A percentile compares a stretch with the other conserved stretches of the same genome.
Conservation (phyloP, 176 grass and related monocot genomes). For the Ananas comosus region DNA sequence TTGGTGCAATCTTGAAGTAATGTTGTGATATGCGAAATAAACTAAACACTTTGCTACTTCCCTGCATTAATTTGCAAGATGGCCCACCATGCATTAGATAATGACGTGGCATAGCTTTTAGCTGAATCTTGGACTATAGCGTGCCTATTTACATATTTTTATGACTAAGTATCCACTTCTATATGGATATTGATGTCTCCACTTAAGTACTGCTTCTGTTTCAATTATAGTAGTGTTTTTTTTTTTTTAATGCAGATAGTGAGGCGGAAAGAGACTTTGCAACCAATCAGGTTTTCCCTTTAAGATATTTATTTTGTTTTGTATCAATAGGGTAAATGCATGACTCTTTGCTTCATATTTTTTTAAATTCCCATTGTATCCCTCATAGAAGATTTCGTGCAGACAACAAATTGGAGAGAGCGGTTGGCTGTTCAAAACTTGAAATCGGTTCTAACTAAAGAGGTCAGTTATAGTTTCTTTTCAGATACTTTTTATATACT, state of each 20-base stretch:
- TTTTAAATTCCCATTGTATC: background rate
- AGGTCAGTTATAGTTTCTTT: constrained; percentile 35
- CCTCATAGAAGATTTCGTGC: constrained; percentile 21
- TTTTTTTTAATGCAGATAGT: constrained; percentile 48
- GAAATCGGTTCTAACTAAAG: constrained; percentile 77
- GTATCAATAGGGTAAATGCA: background rate
- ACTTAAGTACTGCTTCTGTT: background rate
- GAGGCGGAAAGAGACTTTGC: constrained; percentile 17
- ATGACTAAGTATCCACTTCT: background rate
- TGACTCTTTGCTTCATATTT: background rate
- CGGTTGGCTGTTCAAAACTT: constrained; percentile 45
- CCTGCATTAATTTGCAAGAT: background rate
- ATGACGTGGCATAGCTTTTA: background rate
- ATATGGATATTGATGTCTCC: background rate
- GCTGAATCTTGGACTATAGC: background rate
- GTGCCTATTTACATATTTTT: background rate
- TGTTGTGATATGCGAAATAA: no score
- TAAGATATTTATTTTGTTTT: constrained; percentile 1
- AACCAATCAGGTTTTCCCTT: constrained; percentile 48
- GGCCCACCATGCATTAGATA: background rate
- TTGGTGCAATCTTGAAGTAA: no score
- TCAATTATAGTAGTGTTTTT: background rate
- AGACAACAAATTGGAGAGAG: constrained; percentile 56
- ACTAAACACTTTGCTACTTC: no score
- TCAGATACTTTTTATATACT: background rate